Percentiles rank a stretch among this genome's conserved stretches.
Evolutionary conservation across 2,329 filamentous ascomycete species (phyloP).

Genomic region (Monilinia vaccinii-corymbosi): DNA sequence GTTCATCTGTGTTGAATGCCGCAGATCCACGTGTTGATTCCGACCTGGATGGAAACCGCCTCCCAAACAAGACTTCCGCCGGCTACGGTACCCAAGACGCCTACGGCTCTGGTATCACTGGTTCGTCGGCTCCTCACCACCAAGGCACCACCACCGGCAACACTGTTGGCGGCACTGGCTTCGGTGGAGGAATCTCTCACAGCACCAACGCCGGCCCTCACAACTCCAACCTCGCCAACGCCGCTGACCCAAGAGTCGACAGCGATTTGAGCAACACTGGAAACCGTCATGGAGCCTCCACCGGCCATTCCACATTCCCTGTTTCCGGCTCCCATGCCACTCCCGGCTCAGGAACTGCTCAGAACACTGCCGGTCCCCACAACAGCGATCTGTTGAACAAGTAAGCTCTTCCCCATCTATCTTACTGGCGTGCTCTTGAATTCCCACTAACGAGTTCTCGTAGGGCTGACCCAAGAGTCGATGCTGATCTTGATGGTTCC

Average conservation of each 20-base stretch:
- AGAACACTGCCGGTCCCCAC: constrained; percentile 43
- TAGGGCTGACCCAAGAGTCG: constrained; percentile 43
- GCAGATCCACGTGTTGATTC: constrained; percentile 43
- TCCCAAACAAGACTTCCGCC: background rate
- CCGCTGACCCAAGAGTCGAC: constrained; percentile 43
- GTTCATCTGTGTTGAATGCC: constrained; percentile 34
- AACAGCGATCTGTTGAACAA: constrained; percentile 46
- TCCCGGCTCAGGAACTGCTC: constrained; percentile 29
- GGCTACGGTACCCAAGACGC: constrained; percentile 8
- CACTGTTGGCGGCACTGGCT: constrained; percentile 10
- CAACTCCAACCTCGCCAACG: constrained; percentile 33
- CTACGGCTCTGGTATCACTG: constrained; percentile 3
- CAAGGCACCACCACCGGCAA: constrained; percentile 3
- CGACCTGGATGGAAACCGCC: constrained; percentile 31
- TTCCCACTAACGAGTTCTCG: constrained; percentile 19
- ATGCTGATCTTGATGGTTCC: constrained; percentile 45
- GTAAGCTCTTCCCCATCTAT: constrained; percentile 7
- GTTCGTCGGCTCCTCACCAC: constrained; percentile 3
- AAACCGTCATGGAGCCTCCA: constrained; percentile 27
- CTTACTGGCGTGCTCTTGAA: background rate
- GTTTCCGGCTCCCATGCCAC: constrained; percentile 26
- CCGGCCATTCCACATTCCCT: constrained; percentile 25
- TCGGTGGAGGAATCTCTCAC: constrained; percentile 19
- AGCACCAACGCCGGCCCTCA: constrained; percentile 33
- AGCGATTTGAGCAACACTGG: constrained; percentile 38